Conservation (phyloP, 305 asterid genomes). For the Rubia tinctorum region DNA sequence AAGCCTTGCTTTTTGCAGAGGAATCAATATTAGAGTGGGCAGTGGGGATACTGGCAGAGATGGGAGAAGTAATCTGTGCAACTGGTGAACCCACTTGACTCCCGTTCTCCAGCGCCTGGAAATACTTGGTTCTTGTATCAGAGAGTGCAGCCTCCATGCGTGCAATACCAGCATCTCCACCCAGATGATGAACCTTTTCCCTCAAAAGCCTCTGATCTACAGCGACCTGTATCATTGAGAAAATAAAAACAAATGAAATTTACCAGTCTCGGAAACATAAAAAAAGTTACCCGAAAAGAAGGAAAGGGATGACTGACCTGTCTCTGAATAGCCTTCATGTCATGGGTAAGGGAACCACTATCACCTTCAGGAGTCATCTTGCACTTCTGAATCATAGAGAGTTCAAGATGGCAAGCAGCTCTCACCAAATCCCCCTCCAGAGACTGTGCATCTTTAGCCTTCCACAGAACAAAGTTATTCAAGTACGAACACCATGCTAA, state of each 20-base stretch:
- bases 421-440: slow-evolving; percentile 84
- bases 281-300: not conserved
- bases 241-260: not conserved
- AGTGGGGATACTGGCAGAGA: slow-evolving; percentile 22
- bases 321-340: slow-evolving; percentile 81
- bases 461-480: slow-evolving; percentile 95
- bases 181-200: slow-evolving; percentile 73
- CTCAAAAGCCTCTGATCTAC: slow-evolving; percentile 80
- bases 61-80: slow-evolving; percentile 35
- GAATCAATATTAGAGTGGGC: slow-evolving; percentile 33
- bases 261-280: not conserved
- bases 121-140: slow-evolving; percentile 49
- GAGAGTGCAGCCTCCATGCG: slow-evolving; percentile 76
- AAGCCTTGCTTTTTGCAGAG: slow-evolving; percentile 33
- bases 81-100: slow-evolving; percentile 41
- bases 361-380: slow-evolving; percentile 79
- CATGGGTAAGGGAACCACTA: slow-evolving; percentile 59
- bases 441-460: slow-evolving; percentile 84
- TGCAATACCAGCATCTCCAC: slow-evolving; percentile 81
- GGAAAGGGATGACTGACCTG: slow-evolving; percentile 49
- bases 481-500: slow-evolving; percentile 89
- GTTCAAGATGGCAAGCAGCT: slow-evolving; percentile 95
- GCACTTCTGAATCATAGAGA: slow-evolving; percentile 83
- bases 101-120: slow-evolving; percentile 51
- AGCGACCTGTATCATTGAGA: slow-evolving; percentile 46